Evolutionary conservation across 805 yeast genomes (phyloP).

Genomic region (Citeromyces nyonsensis): DNA sequence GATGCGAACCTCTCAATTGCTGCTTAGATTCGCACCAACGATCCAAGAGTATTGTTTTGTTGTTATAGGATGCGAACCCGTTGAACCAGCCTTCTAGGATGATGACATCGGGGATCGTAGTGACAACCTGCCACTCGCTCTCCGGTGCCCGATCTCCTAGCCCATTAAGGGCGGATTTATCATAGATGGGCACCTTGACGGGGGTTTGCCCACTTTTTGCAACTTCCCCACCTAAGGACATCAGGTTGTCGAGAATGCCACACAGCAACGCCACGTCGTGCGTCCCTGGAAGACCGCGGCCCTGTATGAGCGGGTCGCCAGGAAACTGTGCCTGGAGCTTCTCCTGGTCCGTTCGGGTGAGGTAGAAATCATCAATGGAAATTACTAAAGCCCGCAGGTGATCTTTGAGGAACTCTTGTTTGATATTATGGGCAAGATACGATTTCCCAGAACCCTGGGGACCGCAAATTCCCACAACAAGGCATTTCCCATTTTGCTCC

Average conservation of each 20-base stretch:
- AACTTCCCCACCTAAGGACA: slow-evolving; percentile 5
- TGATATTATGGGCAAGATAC: slow-evolving; percentile 28
- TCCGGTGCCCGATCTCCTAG: slow-evolving; percentile 56
- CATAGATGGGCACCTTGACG: slow-evolving; percentile 49
- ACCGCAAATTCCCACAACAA: slow-evolving; percentile 45
- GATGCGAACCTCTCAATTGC: slow-evolving; percentile 7
- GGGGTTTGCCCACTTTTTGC: slow-evolving; percentile 7
- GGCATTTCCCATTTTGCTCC: slow-evolving; percentile 17
- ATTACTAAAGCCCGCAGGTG: slow-evolving; percentile 23
- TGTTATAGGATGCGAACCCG: slow-evolving; percentile 41
- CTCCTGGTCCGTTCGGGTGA: slow-evolving; percentile 47
- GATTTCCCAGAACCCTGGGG: slow-evolving; percentile 79
- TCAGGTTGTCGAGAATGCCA: slow-evolving; percentile 17
- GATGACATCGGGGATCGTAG: slow-evolving; percentile 35
- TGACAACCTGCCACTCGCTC: slow-evolving; percentile 18
- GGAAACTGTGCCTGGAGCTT: slow-evolving; percentile 20
- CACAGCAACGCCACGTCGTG: slow-evolving; percentile 51
- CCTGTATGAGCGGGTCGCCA: slow-evolving; percentile 40
- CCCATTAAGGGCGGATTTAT: slow-evolving; percentile 58
- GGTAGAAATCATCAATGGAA: slow-evolving; percentile 81
- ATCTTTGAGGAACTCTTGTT: slow-evolving; percentile 12
- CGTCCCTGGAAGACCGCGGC: slow-evolving; percentile 90
- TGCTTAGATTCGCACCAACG: slow-evolving; percentile 11
- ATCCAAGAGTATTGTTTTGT: slow-evolving; percentile 11
- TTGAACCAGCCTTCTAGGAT: slow-evolving; percentile 92